These are phyloP conservation scores for Eurotiales sp. DNA, from an alignment of 2,329 filamentous ascomycete genomes.

Conservation along the genomic window DNA sequence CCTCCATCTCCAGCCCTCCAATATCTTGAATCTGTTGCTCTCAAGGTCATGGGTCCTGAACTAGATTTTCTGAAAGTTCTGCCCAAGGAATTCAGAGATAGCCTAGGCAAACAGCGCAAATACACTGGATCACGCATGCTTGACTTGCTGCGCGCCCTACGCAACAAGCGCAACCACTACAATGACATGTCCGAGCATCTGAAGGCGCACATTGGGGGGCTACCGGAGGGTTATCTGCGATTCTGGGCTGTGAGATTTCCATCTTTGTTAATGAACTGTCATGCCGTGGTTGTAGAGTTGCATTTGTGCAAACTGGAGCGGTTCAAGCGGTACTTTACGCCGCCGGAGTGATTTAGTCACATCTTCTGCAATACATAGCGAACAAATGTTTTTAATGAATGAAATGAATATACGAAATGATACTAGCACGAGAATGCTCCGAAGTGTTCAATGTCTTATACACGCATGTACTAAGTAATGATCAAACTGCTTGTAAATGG, in stretches of 20 bases:
- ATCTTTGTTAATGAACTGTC: slow-evolving; percentile 71
- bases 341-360: too few relatives aligned
- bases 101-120: slow-evolving; percentile 88
- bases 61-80: slow-evolving; percentile 75
- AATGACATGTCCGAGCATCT: slow-evolving; percentile 87
- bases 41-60: slow-evolving; percentile 47
- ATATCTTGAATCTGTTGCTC: slow-evolving; percentile 52
- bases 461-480: too few relatives aligned
- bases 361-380: too few relatives aligned
- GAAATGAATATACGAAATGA: too few relatives aligned
- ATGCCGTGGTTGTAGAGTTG: slow-evolving; percentile 67
- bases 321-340: slow-evolving; percentile 42
- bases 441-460: too few relatives aligned
- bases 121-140: slow-evolving; percentile 81
- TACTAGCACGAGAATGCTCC: too few relatives aligned
- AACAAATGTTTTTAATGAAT: too few relatives aligned
- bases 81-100: slow-evolving; percentile 79
- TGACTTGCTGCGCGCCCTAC: slow-evolving; percentile 79
- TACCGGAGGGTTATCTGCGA: slow-evolving; percentile 75
- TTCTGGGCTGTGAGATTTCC: slow-evolving; percentile 85
- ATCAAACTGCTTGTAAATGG: too few relatives aligned
- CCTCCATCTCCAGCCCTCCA: slow-evolving; percentile 67
- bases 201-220: slow-evolving; percentile 66
- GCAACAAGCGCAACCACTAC: slow-evolving; percentile 98
- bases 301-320: slow-evolving; percentile 48